These are phyloP conservation scores for Aspergillus transmontanensis DNA, from an alignment of 2,329 filamentous ascomycete genomes.

Conservation along the genomic window DNA sequence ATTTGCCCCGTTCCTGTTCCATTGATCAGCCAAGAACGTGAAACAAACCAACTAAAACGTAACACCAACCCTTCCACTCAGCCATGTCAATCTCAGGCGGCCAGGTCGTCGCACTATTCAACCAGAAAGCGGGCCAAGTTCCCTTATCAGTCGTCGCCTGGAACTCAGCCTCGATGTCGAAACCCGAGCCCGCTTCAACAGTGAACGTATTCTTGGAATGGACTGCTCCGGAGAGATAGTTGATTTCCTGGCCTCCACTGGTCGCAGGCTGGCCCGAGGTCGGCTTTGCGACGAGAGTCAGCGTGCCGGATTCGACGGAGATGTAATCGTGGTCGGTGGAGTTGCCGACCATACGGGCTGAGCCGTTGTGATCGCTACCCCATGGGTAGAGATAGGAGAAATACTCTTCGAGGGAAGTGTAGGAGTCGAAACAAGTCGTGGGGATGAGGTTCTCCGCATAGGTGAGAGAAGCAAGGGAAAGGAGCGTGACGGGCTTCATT, in stretches of 20 bases:
- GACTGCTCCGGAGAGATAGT: slow-evolving; percentile 56
- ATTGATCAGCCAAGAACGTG: not conserved
- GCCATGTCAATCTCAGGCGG: slow-evolving; percentile 64
- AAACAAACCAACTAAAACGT: not conserved
- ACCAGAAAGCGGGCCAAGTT: slow-evolving; percentile 63
- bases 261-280: slow-evolving; percentile 34
- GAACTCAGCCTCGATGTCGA: slow-evolving; percentile 44
- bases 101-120: slow-evolving; percentile 58
- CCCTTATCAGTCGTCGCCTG: slow-evolving; percentile 43
- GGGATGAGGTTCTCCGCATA: slow-evolving; percentile 25
- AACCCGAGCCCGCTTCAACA: slow-evolving; percentile 40
- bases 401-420: slow-evolving; percentile 38
- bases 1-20: slow-evolving; percentile 33
- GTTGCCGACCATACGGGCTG: slow-evolving; percentile 53
- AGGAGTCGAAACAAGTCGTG: slow-evolving; percentile 34
- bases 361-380: slow-evolving; percentile 62
- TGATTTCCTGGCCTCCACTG: slow-evolving; percentile 42
- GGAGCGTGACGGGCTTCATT: not conserved
- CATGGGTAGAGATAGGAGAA: slow-evolving; percentile 60
- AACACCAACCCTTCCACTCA: slow-evolving; percentile 58
- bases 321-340: slow-evolving; percentile 45
- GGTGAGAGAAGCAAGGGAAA: slow-evolving; percentile 9
- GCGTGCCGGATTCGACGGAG: slow-evolving; percentile 41
- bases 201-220: slow-evolving; percentile 48
- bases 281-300: slow-evolving; percentile 53